A percentile compares a stretch with the other conserved stretches of the same genome.
Evolutionary conservation across 306 rosid genomes (phyloP).

Genomic region (Castanopsis chinensis): DNA sequence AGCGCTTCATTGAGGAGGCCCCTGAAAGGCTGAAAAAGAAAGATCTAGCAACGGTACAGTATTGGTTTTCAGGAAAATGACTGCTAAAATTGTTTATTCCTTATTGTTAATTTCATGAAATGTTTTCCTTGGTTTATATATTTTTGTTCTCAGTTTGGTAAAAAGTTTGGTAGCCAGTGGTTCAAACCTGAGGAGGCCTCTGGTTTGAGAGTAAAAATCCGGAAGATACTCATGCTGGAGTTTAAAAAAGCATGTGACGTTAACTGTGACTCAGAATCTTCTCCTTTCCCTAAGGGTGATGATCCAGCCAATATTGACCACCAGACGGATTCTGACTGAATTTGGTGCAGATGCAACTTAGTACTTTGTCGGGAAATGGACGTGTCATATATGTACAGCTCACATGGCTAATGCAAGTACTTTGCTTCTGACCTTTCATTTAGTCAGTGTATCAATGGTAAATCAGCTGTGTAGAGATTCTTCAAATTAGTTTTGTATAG

Average conservation of each 20-base stretch:
- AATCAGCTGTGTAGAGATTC: slow-evolving; percentile 12
- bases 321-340: slow-evolving; percentile 1
- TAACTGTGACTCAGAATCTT: slow-evolving; percentile 16
- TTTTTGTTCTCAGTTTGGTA: slow-evolving; percentile 57
- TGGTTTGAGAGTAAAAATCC: slow-evolving; percentile 69
- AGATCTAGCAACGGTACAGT: slow-evolving; percentile 69
- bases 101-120: neutral
- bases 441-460: neutral
- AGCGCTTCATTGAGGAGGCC: slow-evolving; percentile 81
- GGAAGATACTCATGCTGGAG: slow-evolving; percentile 50
- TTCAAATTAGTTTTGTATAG: slow-evolving; percentile 4
- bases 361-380: neutral
- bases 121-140: slow-evolving; percentile 11
- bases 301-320: slow-evolving; percentile 14
- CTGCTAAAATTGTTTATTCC: neutral
- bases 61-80: neutral
- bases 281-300: slow-evolving; percentile 16
- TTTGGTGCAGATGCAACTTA: slow-evolving; percentile 16
- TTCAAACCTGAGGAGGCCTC: slow-evolving; percentile 90
- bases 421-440: neutral
- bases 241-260: slow-evolving; percentile 35
- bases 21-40: slow-evolving; percentile 69
- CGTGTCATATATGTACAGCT: slow-evolving; percentile 22
- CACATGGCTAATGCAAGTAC: slow-evolving; percentile 6
- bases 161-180: slow-evolving; percentile 83